Conservation (phyloP, 495 filamentous ascomycete genomes). For the Penicillium arizonense region DNA sequence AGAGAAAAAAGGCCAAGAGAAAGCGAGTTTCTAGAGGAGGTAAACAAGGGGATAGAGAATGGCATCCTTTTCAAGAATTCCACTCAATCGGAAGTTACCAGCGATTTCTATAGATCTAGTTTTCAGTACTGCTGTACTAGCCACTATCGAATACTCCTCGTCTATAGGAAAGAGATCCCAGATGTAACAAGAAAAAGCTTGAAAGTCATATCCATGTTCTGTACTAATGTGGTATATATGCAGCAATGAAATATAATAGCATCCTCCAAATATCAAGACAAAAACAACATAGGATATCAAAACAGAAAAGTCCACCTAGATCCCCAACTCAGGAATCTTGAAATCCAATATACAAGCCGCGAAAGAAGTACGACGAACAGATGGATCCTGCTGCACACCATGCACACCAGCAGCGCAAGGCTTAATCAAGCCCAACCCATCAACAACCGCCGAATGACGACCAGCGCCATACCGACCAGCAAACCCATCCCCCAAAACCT, state of each 20-base stretch:
- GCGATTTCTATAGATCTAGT: too few relatives aligned
- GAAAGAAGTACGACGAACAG: slow-evolving; percentile 30
- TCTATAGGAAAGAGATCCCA: too few relatives aligned
- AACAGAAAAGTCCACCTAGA: slow-evolving; percentile 22
- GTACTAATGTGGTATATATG: too few relatives aligned
- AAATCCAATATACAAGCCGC: slow-evolving; percentile 43
- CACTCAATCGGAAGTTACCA: too few relatives aligned
- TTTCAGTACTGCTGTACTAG: too few relatives aligned
- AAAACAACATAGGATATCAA: slow-evolving; percentile 4
- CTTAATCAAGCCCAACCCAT: slow-evolving; percentile 7
- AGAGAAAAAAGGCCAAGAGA: neutral
- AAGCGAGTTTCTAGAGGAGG: neutral
- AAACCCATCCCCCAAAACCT: slow-evolving; percentile 21
- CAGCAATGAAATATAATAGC: neutral
- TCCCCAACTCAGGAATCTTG: slow-evolving; percentile 35
- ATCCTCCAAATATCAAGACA: neutral
- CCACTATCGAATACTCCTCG: too few relatives aligned
- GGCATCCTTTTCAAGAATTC: neutral
- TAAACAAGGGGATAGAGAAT: neutral
- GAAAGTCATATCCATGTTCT: neutral
- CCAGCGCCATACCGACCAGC: slow-evolving; percentile 21
- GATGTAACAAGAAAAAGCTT: too few relatives aligned
- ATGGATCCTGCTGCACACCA: slow-evolving; percentile 6
- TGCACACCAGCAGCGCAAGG: slow-evolving; percentile 4
- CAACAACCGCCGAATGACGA: slow-evolving; percentile 13